Conservation (phyloP, 2,329 filamentous ascomycete genomes). For the Curvularia sp. region DNA sequence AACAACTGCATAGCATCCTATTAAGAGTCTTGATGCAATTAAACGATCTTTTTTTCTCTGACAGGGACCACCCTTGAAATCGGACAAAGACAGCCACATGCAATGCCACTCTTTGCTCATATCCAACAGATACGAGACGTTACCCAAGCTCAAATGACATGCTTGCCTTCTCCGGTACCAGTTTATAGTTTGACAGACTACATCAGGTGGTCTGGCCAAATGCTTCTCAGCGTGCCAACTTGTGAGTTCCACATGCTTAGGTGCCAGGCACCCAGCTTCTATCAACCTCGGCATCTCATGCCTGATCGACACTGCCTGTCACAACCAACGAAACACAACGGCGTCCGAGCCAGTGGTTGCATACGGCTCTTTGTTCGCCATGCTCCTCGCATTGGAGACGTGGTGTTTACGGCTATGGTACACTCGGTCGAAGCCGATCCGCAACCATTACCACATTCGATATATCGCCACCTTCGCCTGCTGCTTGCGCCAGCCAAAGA, state of each 20-base stretch:
- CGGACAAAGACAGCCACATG: neutral
- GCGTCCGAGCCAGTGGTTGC: neutral
- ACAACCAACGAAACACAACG: neutral
- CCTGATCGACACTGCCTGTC: neutral
- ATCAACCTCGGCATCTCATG: neutral
- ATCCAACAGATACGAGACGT: no score
- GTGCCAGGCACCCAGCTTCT: neutral
- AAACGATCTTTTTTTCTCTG: neutral
- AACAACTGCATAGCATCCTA: neutral
- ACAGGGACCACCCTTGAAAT: neutral
- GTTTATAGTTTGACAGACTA: neutral
- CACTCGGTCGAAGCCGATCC: neutral
- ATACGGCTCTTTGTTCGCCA: neutral
- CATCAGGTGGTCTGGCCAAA: neutral
- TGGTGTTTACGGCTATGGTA: neutral
- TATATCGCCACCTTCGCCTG: neutral
- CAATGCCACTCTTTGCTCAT: neutral
- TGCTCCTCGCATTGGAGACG: neutral
- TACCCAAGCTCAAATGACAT: no score
- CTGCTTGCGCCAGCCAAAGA: neutral
- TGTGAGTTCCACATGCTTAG: neutral
- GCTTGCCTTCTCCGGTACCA: neutral
- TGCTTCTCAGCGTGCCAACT: neutral
- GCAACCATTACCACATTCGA: constrained; percentile 5
- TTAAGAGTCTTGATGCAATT: neutral